Conservation (phyloP, 257 asterid species). For the Solanum piurae region DNA sequence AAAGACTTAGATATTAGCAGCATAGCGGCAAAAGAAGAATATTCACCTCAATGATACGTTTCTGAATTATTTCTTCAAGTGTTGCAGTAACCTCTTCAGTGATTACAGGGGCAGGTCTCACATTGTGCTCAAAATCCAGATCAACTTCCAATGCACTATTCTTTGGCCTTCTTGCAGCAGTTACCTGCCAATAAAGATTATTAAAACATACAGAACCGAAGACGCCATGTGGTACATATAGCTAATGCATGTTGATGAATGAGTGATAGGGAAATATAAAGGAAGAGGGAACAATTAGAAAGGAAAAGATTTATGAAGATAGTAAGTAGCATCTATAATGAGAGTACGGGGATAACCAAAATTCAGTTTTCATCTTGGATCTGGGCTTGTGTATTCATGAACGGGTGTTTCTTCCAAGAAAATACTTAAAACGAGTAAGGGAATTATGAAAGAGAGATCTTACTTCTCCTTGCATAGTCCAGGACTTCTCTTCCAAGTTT, state of each 20-base stretch:
- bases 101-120: slow-evolving; percentile 81
- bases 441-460: neutral
- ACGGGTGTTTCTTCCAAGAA: neutral
- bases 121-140: slow-evolving; percentile 89
- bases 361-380: neutral
- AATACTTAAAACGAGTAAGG: neutral
- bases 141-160: slow-evolving; percentile 93
- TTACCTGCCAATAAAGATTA: slow-evolving; percentile 44
- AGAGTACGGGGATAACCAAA: neutral
- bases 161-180: slow-evolving; percentile 80
- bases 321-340: neutral
- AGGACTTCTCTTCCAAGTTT: slow-evolving; percentile 73
- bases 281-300: neutral
- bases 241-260: neutral
- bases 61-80: slow-evolving; percentile 75
- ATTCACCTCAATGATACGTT: slow-evolving; percentile 75
- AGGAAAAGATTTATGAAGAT: neutral
- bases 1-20: neutral
- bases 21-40: neutral
- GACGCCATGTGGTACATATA: slow-evolving; percentile 1
- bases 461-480: slow-evolving; percentile 99
- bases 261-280: neutral
- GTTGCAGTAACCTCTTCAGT: slow-evolving; percentile 78
- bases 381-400: neutral
- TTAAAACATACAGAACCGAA: neutral